A percentile compares a stretch with the other conserved stretches of the same genome.
Conservation (phyloP, 2,329 filamentous ascomycete species). For the Beauveria australis region DNA sequence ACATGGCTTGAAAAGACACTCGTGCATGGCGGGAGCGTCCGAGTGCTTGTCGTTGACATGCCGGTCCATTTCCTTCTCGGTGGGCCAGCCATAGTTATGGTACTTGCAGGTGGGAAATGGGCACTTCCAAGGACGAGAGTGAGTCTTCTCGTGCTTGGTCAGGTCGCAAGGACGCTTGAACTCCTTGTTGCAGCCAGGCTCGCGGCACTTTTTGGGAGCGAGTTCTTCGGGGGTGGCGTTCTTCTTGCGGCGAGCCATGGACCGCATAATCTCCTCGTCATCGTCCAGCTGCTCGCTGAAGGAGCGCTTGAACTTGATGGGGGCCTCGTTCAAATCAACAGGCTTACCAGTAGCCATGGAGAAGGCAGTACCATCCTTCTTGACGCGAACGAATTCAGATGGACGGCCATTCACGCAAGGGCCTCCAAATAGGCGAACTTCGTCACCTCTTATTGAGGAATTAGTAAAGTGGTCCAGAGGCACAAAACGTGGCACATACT, state of each 20-base stretch:
- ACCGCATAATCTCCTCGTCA: slow-evolving; percentile 76
- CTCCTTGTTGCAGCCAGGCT: slow-evolving; percentile 73
- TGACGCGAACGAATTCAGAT: slow-evolving; percentile 74
- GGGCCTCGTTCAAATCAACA: slow-evolving; percentile 46
- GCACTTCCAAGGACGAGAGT: slow-evolving; percentile 95
- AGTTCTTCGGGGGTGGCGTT: slow-evolving; percentile 79
- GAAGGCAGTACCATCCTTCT: slow-evolving; percentile 70
- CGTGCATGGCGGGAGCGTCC: slow-evolving; percentile 66
- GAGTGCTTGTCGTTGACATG: slow-evolving; percentile 97
- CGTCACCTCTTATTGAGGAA: slow-evolving; percentile 40
- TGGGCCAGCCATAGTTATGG: slow-evolving; percentile 83
- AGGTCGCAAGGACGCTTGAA: slow-evolving; percentile 97
- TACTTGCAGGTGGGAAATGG: slow-evolving; percentile 78
- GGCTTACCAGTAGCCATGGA: slow-evolving; percentile 65
- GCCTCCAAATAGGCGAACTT: slow-evolving; percentile 74
- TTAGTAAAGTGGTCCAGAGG: slow-evolving; percentile 23
- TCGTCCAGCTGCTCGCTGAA: slow-evolving; percentile 63
- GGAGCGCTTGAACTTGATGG: slow-evolving; percentile 56
- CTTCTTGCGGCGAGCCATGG: slow-evolving; percentile 94
- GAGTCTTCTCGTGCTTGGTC: slow-evolving; percentile 97
- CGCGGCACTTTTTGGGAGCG: slow-evolving; percentile 67
- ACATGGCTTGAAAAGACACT: slow-evolving; percentile 77
- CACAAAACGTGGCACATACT: slow-evolving; percentile 37
- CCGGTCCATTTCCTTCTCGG: slow-evolving; percentile 93
- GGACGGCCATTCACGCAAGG: slow-evolving; percentile 73